Evolutionary conservation across 2,329 filamentous ascomycete species (phyloP), one percentile per base, ranked within the genome.

Genomic region (Elsinoe batatas): DNA sequence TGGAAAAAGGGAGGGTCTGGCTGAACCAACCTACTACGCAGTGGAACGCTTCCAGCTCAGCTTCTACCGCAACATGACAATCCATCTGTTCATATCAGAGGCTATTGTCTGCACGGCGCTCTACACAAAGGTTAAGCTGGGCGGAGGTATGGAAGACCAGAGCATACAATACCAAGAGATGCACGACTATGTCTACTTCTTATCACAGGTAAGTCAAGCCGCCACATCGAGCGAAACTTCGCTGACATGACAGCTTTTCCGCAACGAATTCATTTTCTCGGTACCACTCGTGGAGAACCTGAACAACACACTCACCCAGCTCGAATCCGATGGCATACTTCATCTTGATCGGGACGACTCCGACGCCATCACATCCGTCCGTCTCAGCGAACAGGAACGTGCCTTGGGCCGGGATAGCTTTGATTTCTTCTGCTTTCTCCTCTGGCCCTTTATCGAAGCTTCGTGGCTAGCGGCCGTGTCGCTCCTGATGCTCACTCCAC

Each of bases 31-130:
- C 0, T 97, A 88, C 70, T 95, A 88, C 64, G 93, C 93, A 3
- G 90, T 96, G 37, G 93, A 98, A 69, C 81, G 74, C 54, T 98
- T 98, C 74, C 93, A 98, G 67, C 79, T 98, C 8, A 95, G 90
- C 0, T 98, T 98, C 71, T 98, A 98, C 72, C 85, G 93, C 53
- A 98, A 98, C 71, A 97, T 97, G 93, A 96, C 91, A 0, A 98
- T 98, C 59, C 93, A 98, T 67, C 79, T 98, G 4, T 98, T 98
- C 69, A 93, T 98, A 57, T 86, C 89, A 1, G 91, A 97, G 68
- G 87, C 91, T 0, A 76, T 98, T 3, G 88, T 97, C 18, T 93
- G 88, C 59, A 88, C 85, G 3, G 87, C 87, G 26, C 84, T 98
- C 77, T 98, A 98, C 69, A 93, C 84, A 0, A 81, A 82, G 43